Evolutionary conservation across 805 yeast genomes (phyloP).

Genomic region (Yarrowia phangngaensis): DNA sequence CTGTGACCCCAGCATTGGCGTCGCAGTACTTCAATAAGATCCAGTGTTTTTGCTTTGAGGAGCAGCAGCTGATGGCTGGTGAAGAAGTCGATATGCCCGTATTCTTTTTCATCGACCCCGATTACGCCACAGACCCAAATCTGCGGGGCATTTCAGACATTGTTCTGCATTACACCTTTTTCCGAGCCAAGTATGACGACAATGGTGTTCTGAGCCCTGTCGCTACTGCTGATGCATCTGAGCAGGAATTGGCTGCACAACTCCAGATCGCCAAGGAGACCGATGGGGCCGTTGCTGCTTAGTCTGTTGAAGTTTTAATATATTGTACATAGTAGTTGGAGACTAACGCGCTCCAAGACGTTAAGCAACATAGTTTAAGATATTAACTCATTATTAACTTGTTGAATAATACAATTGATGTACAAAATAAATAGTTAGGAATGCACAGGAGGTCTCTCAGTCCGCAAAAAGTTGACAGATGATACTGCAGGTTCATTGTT

Average conservation of each 20-base stretch:
- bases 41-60: conserved; percentile 98
- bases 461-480: neutral
- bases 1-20: conserved; percentile 93
- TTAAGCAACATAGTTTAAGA: neutral
- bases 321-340: conserved; percentile 7
- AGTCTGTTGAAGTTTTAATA: neutral
- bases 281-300: conserved; percentile 7
- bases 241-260: conserved; percentile 12
- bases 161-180: conserved; percentile 87
- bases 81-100: conserved; percentile 99
- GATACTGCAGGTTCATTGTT: conserved; percentile 3
- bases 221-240: conserved; percentile 25
- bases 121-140: conserved; percentile 84
- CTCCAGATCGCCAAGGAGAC: conserved; percentile 13
- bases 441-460: conserved; percentile 10
- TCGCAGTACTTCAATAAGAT: conserved; percentile 96
- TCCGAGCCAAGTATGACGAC: conserved; percentile 44
- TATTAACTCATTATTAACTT: too few species aligned
- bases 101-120: conserved; percentile 95
- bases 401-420: too few species aligned
- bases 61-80: conserved; percentile 87
- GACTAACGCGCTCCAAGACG: neutral
- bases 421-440: neutral
- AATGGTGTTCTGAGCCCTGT: conserved; percentile 33
- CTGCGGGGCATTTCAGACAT: conserved; percentile 89